These are phyloP conservation scores for Thermothelomyces thermophilus DNA, from an alignment of 2,329 filamentous ascomycete species.

Conservation along the genomic window DNA sequence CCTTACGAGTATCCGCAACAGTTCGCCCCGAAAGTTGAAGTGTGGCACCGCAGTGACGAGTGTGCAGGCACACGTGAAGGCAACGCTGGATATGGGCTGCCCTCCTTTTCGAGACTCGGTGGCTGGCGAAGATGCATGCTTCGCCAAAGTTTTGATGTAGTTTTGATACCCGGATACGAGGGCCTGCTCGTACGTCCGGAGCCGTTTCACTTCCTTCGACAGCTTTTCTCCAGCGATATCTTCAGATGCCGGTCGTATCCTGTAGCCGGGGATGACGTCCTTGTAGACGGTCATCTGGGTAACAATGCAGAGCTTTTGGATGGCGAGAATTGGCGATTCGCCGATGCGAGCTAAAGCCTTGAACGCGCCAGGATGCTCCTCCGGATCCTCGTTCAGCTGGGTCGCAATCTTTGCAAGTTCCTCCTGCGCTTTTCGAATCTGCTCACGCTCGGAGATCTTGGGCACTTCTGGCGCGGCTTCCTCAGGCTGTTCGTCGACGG, in stretches of 20 bases:
- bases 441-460: constrained; percentile 65
- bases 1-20: constrained; percentile 79
- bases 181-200: constrained; percentile 81
- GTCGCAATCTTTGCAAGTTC: constrained; percentile 79
- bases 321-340: constrained; percentile 59
- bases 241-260: constrained; percentile 76
- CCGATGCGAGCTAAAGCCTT: constrained; percentile 71
- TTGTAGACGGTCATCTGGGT: constrained; percentile 90
- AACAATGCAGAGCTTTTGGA: constrained; percentile 79
- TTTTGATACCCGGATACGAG: constrained; percentile 77
- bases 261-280: constrained; percentile 92
- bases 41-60: constrained; percentile 79
- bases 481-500: constrained; percentile 41
- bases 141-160: constrained; percentile 71
- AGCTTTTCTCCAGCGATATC: constrained; percentile 71
- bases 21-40: constrained; percentile 90
- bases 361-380: constrained; percentile 77
- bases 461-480: constrained; percentile 46
- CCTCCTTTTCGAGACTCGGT: constrained; percentile 38
- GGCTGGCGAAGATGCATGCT: constrained; percentile 48
- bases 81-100: constrained; percentile 60
- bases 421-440: constrained; percentile 83
- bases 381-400: constrained; percentile 82
- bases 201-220: constrained; percentile 81
- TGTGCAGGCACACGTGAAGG: constrained; percentile 78